phyloP scores from a whole-genome alignment of 768 basidiomycete species.

The Trametes meyenii region DNA sequence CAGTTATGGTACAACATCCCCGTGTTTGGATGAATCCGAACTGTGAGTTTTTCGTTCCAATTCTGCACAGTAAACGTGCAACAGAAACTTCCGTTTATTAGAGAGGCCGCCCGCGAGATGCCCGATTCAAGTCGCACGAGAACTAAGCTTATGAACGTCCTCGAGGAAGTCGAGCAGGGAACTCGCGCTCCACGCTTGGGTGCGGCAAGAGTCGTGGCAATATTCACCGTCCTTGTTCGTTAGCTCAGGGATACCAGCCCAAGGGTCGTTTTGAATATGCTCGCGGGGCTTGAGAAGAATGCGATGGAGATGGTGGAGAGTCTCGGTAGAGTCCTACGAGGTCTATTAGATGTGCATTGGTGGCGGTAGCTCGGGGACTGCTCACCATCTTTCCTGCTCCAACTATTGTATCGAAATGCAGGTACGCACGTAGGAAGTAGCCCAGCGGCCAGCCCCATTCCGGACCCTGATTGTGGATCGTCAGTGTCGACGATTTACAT shows the following conservation, averaged over 20 bases:
- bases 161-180: conserved; percentile 90
- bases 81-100: neutral
- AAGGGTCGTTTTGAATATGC: conserved; percentile 79
- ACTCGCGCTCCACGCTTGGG: conserved; percentile 97
- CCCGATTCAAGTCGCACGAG: neutral
- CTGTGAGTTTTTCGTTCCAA: too few relatives aligned
- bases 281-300: conserved; percentile 69
- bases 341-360: neutral
- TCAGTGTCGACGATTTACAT: neutral
- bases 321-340: conserved; percentile 65
- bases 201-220: conserved; percentile 87
- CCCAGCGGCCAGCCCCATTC: conserved; percentile 97
- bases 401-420: conserved; percentile 77
- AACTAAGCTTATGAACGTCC: conserved; percentile 55
- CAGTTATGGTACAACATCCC: neutral
- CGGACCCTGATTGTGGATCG: conserved; percentile 61
- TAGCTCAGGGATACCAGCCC: conserved; percentile 93
- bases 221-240: conserved; percentile 83
- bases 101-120: neutral
- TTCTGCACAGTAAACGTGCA: neutral
- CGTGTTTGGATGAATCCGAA: neutral
- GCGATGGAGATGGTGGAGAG: conserved; percentile 79
- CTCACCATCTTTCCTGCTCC: conserved; percentile 72
- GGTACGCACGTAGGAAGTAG: conserved; percentile 92
- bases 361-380: conserved; percentile 5